These are phyloP conservation scores for Gaillardinia entomophila DNA, from an alignment of 805 yeast genomes.

Conservation along the genomic window DNA sequence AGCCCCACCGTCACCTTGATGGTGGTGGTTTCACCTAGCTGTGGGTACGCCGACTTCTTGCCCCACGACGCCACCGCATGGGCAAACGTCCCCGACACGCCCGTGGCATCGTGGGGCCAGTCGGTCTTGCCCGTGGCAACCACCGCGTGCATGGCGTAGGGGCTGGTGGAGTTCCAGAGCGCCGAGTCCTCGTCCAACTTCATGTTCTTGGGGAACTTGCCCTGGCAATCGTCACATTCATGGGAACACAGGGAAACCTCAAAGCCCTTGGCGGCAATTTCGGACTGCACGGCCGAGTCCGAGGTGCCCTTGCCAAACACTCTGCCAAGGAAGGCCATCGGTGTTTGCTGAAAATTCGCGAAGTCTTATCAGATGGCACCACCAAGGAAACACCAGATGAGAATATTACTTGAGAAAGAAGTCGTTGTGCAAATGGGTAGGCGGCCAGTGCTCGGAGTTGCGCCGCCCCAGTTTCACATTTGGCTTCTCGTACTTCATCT, in stretches of 20 bases:
- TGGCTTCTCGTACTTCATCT: too few species aligned
- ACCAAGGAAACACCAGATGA: too few species aligned
- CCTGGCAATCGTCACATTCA: slow-evolving; percentile 50
- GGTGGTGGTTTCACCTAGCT: slow-evolving; percentile 12
- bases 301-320: too few species aligned
- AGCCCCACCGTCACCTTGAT: slow-evolving; percentile 54
- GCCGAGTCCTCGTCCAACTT: slow-evolving; percentile 36
- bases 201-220: slow-evolving; percentile 48
- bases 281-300: too few species aligned
- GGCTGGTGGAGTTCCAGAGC: slow-evolving; percentile 67
- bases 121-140: slow-evolving; percentile 81
- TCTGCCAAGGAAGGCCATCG: too few species aligned
- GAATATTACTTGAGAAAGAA: too few species aligned
- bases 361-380: too few species aligned
- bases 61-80: slow-evolving; percentile 37
- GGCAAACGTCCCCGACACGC: slow-evolving; percentile 39
- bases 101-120: slow-evolving; percentile 76
- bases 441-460: too few species aligned
- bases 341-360: too few species aligned
- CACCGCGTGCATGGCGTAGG: slow-evolving; percentile 65
- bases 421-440: too few species aligned
- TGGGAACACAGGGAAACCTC: slow-evolving; percentile 42
- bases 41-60: slow-evolving; percentile 7
- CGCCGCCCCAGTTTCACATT: too few species aligned
- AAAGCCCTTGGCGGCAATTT: slow-evolving; percentile 17